Percentiles rank a stretch among this genome's conserved stretches.
Evolutionary conservation across 805 yeast species (phyloP).

Genomic region (Debaryomyces maramus): DNA sequence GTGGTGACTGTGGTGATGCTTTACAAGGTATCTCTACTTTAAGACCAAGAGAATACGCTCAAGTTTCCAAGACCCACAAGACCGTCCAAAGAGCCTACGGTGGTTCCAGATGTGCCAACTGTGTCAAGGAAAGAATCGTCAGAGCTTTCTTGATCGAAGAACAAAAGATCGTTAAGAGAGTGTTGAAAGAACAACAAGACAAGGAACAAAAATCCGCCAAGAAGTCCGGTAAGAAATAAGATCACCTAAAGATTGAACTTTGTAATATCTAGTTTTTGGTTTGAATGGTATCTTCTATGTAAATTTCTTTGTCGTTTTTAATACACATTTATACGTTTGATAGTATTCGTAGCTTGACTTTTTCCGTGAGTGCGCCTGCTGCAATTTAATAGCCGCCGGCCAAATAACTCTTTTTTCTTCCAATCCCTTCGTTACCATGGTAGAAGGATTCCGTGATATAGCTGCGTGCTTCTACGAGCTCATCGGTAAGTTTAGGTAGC

Average conservation of each 20-base stretch:
- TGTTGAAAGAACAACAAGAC: slow-evolving; percentile 92
- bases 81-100: slow-evolving; percentile 99
- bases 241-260: slow-evolving; percentile 1
- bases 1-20: slow-evolving; percentile 84
- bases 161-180: slow-evolving; percentile 99
- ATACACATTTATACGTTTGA: slow-evolving; percentile 1
- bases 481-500: too few relatives aligned
- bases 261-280: slow-evolving; percentile 1
- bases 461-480: too few relatives aligned
- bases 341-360: too few relatives aligned
- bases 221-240: slow-evolving; percentile 36
- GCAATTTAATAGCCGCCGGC: too few relatives aligned
- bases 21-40: slow-evolving; percentile 88
- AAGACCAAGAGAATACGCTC: slow-evolving; percentile 98
- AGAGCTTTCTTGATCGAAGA: slow-evolving; percentile 99
- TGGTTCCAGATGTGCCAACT: slow-evolving; percentile 97
- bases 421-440: too few relatives aligned
- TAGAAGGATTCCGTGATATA: too few relatives aligned
- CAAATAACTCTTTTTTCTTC: too few relatives aligned
- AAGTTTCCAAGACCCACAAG: slow-evolving; percentile 93
- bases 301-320: slow-evolving; percentile 1
- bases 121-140: slow-evolving; percentile 98
- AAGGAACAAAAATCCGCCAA: slow-evolving; percentile 64
- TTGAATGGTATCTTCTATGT: slow-evolving; percentile 1
- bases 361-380: too few relatives aligned